Base-by-base conservation (phyloP, 768 basidiomycete genomes). In the Lactarius deliciosus region DNA sequence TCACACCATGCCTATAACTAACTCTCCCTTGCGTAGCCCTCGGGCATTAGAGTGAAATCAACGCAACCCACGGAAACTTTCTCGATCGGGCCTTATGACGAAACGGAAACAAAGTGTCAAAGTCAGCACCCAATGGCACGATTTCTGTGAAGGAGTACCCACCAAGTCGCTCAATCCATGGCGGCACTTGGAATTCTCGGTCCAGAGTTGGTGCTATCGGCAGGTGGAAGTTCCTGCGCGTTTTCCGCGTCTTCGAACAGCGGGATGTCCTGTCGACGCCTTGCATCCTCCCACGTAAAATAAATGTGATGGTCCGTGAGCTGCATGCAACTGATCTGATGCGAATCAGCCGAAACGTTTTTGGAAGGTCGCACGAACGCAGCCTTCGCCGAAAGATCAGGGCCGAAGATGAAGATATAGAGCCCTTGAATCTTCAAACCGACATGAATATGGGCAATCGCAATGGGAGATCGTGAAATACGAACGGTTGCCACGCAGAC, bases 231-330 rank as follows among this genome's bases (percentile, higher is more conserved):
- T 5, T 28, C 61, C n/a, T 4, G 20, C 38, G 13, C 10, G n/a
- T 22, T 28, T 57, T 50, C 45, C 28, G 32, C 55, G 5, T 64
- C 69, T n/a, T 54, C 22, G 18, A 56, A 64, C 36, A 64, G 54
- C 3, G 25, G 34, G 28, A 70, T 5, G 45, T 60, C 56, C 43
- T 13, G 4, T 16, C 50, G 60, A n/a, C 64, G 69, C 30, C 16
- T 55, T 2, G 32, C 3, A 16, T 64, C 40, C 0, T 63, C 60
- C 69, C 68, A 71, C 43, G 65, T 66, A 54, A 71, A 71, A 58
- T 70, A 66, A 5, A 71, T 11, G 11, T 63, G 68, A 28, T 68
- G 62, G 57, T 71, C 68, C 1, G 68, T 69, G 6, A 71, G 57
- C 43, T 71, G 68, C 43, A 66, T 45, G 38, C 68, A 71, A 20